Percentiles rank a stretch among this genome's conserved stretches.
phyloP scores from a whole-genome alignment of 768 basidiomycete genomes.

The Pisolithus sp. region DNA sequence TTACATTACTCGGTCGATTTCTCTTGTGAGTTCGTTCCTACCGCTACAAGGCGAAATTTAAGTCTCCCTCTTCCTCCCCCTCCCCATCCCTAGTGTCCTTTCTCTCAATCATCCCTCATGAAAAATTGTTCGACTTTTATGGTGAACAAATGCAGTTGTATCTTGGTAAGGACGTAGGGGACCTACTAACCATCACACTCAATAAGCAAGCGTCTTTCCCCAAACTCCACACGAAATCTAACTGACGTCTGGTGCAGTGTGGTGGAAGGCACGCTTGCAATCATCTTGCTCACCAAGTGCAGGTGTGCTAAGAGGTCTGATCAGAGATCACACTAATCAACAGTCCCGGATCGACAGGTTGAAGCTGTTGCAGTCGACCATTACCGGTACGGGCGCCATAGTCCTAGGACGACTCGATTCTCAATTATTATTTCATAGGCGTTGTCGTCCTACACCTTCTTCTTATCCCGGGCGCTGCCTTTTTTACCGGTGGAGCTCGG shows the following conservation, averaged over 20 bases:
- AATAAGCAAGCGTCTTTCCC: constrained; percentile 47
- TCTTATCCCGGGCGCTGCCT: constrained; percentile 62
- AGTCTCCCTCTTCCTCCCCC: neutral
- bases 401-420: neutral
- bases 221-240: neutral
- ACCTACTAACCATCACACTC: constrained; percentile 56
- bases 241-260: constrained; percentile 31
- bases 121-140: constrained; percentile 61
- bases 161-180: constrained; percentile 52
- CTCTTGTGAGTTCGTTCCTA: constrained; percentile 30
- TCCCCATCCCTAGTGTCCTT: constrained; percentile 61
- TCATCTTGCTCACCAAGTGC: constrained; percentile 63
- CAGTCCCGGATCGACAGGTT: constrained; percentile 32
- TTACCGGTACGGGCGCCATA: constrained; percentile 41
- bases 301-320: constrained; percentile 42
- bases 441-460: constrained; percentile 71
- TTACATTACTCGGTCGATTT: constrained; percentile 32
- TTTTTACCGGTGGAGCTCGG: constrained; percentile 65
- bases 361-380: constrained; percentile 60
- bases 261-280: constrained; percentile 67
- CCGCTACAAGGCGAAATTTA: neutral
- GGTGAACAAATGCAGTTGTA: constrained; percentile 48
- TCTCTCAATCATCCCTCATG: constrained; percentile 59
- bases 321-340: neutral
- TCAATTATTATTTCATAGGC: constrained; percentile 30